These are phyloP conservation scores for Candida alai DNA, from an alignment of 805 yeast species.

Conservation along the genomic window DNA sequence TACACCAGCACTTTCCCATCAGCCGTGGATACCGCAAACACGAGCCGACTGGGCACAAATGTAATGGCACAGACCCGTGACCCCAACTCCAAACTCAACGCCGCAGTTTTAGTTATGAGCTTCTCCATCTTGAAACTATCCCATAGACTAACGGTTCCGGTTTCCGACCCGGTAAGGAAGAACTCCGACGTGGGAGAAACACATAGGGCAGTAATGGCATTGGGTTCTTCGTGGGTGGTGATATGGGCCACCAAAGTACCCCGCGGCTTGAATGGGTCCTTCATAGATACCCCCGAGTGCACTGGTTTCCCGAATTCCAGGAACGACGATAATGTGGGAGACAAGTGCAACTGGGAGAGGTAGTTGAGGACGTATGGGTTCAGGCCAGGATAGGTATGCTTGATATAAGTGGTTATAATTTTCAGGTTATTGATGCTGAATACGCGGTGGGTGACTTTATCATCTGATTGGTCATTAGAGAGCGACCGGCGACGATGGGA, in stretches of 20 bases:
- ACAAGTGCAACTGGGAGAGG: slow-evolving; percentile 49
- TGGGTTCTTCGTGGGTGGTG: slow-evolving; percentile 47
- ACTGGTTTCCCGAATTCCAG: slow-evolving; percentile 58
- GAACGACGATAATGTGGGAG: slow-evolving; percentile 56
- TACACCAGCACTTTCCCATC: slow-evolving; percentile 44
- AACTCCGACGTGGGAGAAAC: slow-evolving; percentile 60
- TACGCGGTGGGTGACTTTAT: slow-evolving; percentile 1
- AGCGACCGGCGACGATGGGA: not conserved
- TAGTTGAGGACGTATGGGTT: slow-evolving; percentile 60
- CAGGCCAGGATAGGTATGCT: slow-evolving; percentile 63
- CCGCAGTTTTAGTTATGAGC: slow-evolving; percentile 50
- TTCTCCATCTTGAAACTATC: slow-evolving; percentile 62
- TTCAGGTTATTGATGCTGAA: slow-evolving; percentile 29
- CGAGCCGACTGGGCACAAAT: slow-evolving; percentile 52
- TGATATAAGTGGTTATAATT: slow-evolving; percentile 31
- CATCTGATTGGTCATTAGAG: not conserved
- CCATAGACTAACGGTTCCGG: slow-evolving; percentile 76
- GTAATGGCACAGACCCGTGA: slow-evolving; percentile 46
- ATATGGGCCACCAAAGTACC: slow-evolving; percentile 62
- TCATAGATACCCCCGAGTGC: slow-evolving; percentile 8
- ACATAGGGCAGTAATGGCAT: slow-evolving; percentile 50
- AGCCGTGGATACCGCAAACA: slow-evolving; percentile 52
- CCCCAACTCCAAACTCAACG: slow-evolving; percentile 44
- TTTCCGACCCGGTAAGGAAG: slow-evolving; percentile 74
- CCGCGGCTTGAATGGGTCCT: slow-evolving; percentile 26